Base-by-base conservation (phyloP, 2,329 filamentous ascomycete species). In the Hymenoscyphus fraxineus region DNA sequence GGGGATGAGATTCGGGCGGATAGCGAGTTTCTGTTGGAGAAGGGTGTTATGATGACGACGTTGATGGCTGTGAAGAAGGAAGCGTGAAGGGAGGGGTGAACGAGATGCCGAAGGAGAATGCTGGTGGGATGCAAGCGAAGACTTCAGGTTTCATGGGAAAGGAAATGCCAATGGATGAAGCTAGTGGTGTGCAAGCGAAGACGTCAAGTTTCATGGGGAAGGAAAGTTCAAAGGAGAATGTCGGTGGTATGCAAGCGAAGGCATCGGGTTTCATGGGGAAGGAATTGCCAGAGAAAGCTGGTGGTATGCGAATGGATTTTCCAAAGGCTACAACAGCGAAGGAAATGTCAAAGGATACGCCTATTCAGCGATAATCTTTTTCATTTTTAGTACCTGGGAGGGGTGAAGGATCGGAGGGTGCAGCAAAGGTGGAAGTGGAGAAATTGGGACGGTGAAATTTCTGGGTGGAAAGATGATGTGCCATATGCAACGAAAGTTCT, bases 1-100 rank as follows among this genome's bases (percentile, higher is more conserved):
- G 59, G 51, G 44, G 58, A 65, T 27, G 67, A 67, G 3, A 56
- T 72, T 0, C 63, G 71, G 47, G 70, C 70, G 0, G 71, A 73
- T 68, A 65, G 65, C 9, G 57, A 60, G 61, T 71, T 72, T 40
- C 38, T 71, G 9, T 66, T 64, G 1, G 54, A 16, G 13, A 35
- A 19, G 0, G 68, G 71, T 0, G 70, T 71, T 55, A 59, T 71
- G 56, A 60, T 64, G 61, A 39, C 39, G 6, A 58, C 66, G 32
- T 61, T 71, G 58, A 57, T 38, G 32, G 60, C 10, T 54, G 10
- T 22, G 13, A 54, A 27, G 47, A 22, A 27, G 13, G n/a, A 22
- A 27, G 19, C 47, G n/a, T 22, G 22, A 54, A 22, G 9, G 47
- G 47, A 22, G n/a, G 19, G 3, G 47, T 22, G 13, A 54, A 4